Conservation (phyloP, 1,139 yeast genomes). For the Yamadazyma jaroonii region DNA sequence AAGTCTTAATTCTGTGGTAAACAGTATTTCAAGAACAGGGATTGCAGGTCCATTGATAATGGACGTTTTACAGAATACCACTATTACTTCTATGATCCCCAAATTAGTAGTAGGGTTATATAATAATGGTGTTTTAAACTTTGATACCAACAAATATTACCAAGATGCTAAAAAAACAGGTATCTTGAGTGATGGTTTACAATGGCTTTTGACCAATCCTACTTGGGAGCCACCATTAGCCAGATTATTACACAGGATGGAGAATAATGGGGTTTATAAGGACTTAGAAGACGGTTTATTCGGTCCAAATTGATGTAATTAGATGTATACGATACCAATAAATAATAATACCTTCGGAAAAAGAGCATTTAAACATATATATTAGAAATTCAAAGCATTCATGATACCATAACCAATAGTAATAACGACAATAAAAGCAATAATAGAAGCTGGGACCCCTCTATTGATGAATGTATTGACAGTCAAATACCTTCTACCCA, state of each 20-base stretch:
- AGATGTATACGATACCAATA: neutral
- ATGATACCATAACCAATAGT: slow-evolving; percentile 80
- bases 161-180: slow-evolving; percentile 23
- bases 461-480: slow-evolving; percentile 81
- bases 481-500: slow-evolving; percentile 80
- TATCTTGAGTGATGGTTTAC: slow-evolving; percentile 22
- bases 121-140: slow-evolving; percentile 29
- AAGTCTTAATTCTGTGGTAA: slow-evolving; percentile 24
- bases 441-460: slow-evolving; percentile 82
- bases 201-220: slow-evolving; percentile 27
- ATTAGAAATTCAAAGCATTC: slow-evolving; percentile 50
- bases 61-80: slow-evolving; percentile 23
- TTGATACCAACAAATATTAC: slow-evolving; percentile 24
- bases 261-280: slow-evolving; percentile 30
- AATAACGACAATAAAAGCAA: slow-evolving; percentile 62
- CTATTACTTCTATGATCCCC: slow-evolving; percentile 22
- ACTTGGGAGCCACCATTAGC: slow-evolving; percentile 34
- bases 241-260: slow-evolving; percentile 30
- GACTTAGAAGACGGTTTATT: slow-evolving; percentile 33
- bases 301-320: slow-evolving; percentile 21
- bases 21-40: slow-evolving; percentile 33
- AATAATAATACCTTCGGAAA: neutral
- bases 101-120: slow-evolving; percentile 28
- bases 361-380: too few species aligned
- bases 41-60: slow-evolving; percentile 28